Conservation (phyloP, 345 rosid genomes). For the Noccaea caerulescens region DNA sequence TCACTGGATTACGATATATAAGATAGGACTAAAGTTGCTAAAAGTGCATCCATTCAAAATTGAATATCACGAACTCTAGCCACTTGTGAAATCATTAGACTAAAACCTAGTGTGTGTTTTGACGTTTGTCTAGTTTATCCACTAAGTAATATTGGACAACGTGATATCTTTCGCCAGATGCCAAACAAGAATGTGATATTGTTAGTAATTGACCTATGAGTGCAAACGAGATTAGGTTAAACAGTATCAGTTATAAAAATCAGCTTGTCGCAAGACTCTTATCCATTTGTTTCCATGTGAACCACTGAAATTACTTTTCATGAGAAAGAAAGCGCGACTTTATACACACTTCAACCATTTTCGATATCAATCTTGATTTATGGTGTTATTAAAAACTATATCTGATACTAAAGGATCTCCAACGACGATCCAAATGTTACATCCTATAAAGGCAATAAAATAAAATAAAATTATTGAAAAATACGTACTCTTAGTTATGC, state of each 20-base stretch:
- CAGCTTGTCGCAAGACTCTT: neutral
- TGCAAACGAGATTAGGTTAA: slow-evolving; percentile 4
- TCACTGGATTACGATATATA: neutral
- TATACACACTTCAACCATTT: neutral
- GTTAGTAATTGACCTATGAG: neutral
- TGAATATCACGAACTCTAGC: too few species aligned
- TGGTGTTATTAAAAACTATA: neutral
- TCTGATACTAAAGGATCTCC: neutral
- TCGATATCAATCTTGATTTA: neutral
- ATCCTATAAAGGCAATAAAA: neutral
- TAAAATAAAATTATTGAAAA: neutral
- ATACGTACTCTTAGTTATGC: neutral
- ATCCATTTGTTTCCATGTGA: slow-evolving; percentile 22
- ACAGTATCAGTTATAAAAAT: neutral
- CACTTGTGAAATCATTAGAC: neutral
- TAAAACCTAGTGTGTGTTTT: neutral
- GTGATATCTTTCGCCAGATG: slow-evolving; percentile 9
- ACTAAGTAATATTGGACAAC: slow-evolving; percentile 11
- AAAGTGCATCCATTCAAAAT: neutral
- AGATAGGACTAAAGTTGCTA: neutral
- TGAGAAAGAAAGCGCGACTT: neutral
- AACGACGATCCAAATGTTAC: neutral
- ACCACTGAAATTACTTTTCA: neutral
- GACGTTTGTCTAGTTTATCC: neutral
- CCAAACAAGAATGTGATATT: slow-evolving; percentile 12